phyloP scores from a whole-genome alignment of 192 early-diverging fungal genomes.

The Rhizophagus sp. region DNA sequence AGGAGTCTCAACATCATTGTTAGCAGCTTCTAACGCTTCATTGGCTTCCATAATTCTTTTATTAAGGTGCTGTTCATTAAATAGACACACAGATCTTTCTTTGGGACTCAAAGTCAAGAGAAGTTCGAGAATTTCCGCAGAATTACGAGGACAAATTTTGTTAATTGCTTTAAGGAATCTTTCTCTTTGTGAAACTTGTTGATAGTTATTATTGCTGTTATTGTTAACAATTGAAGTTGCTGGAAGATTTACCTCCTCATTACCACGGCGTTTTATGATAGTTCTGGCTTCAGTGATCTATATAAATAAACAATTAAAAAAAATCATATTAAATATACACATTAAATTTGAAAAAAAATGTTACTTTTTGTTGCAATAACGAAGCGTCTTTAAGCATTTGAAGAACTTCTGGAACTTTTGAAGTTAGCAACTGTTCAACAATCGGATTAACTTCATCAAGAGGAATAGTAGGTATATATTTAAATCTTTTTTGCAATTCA shows the following conservation, averaged over 20 bases:
- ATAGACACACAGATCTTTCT: slow-evolving; percentile 47
- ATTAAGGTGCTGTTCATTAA: slow-evolving; percentile 45
- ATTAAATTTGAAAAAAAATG: background rate
- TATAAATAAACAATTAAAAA: background rate
- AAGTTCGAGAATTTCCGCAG: slow-evolving; percentile 45
- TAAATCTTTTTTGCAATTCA: slow-evolving; percentile 33
- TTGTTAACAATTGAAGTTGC: background rate
- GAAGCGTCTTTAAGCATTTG: slow-evolving; percentile 27
- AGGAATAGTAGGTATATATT: slow-evolving; percentile 24
- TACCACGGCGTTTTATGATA: slow-evolving; percentile 7
- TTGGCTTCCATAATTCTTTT: slow-evolving; percentile 40
- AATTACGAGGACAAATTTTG: slow-evolving; percentile 26
- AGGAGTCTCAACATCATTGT: slow-evolving; percentile 11
- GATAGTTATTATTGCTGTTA: background rate
- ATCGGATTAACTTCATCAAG: slow-evolving; percentile 30
- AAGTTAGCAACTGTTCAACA: slow-evolving; percentile 23
- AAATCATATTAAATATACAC: no score
- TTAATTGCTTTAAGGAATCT: slow-evolving; percentile 40
- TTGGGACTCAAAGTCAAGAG: slow-evolving; percentile 45
- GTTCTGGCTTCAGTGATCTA: slow-evolving; percentile 25
- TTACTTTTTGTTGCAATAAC: slow-evolving; percentile 24
- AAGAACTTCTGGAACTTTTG: slow-evolving; percentile 16
- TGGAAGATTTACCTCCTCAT: background rate
- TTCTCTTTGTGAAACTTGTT: slow-evolving; percentile 32
- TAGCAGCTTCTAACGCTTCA: slow-evolving; percentile 38